Base-by-base conservation (phyloP, 176 grass and related monocot genomes). In the Saccharum spontaneum region DNA sequence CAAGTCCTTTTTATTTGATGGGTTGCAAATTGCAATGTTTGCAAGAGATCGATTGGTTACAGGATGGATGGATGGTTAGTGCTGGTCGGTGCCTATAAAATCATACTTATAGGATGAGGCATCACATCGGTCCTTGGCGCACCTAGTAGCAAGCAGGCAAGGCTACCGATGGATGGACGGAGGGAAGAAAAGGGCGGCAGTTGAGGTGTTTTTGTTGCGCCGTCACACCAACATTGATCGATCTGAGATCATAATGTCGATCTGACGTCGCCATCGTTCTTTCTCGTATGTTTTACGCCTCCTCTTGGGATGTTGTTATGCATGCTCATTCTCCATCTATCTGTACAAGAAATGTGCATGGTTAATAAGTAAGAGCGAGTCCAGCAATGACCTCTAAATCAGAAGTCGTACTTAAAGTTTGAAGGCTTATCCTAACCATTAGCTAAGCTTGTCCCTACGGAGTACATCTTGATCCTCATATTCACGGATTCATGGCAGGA, bases 101-200 rank as follows among this genome's bases (percentile, higher is more conserved):
- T 49, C 39, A 48, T 34, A 36, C n/a, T n/a, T 48, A n/a, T 12
- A 23, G 23, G 80, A 43, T 11, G 49, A 52, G 43, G 34, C 43
- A 68, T 77, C 82, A 31, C 31, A 68, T 84, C 72, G 43, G 30
- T 76, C 17, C 1, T 76, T 57, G 45, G 72, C 31, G 24, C 24
- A 26, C 69, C 39, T 15, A 14, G 20, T 7, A 37, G 14, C 15
- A 15, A 8, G 28, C 28, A 28, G 5, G 41, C 43, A 23, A 28
- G 10, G 60, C 10, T 17, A 41, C 41, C 43, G 5, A 71, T 23
- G 67, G 80, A 73, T 28, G 10, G 68, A 69, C 45, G 18, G 22
- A 41, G 10, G 5, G 69, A 74, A 61, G 34, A 36, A 36, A 36
- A 36, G 80, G 41, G 20, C 26, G 31, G 49, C 69, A 24, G 69